Conservation (phyloP, 768 basidiomycete species). For the Gymnopilus dilepis region DNA sequence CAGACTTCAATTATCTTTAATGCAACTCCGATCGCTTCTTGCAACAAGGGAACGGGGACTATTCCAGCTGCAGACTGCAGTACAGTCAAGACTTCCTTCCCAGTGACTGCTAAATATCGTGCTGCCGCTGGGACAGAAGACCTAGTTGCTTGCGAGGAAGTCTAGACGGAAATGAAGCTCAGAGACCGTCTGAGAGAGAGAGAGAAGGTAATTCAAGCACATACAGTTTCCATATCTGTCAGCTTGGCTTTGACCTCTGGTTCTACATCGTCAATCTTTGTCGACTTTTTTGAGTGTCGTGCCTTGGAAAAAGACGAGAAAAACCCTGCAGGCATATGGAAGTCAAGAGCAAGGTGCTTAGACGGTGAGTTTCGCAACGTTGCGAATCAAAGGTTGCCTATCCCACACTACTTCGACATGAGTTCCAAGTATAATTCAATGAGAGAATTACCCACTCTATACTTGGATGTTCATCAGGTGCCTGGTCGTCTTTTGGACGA, state of each 20-base stretch:
- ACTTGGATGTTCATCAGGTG: too few species aligned
- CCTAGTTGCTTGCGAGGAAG: neutral
- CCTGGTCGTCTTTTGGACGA: too few species aligned
- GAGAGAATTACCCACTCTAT: too few species aligned
- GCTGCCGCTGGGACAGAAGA: slow-evolving; percentile 3
- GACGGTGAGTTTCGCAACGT: too few species aligned
- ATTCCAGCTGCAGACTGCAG: slow-evolving; percentile 14
- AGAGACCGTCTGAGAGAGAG: neutral
- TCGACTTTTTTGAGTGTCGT: neutral
- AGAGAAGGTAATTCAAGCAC: neutral
- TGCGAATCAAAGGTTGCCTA: too few species aligned
- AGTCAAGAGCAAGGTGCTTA: neutral
- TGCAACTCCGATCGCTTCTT: slow-evolving; percentile 17
- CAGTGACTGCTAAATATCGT: slow-evolving; percentile 7
- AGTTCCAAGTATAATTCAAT: too few species aligned
- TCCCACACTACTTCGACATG: too few species aligned
- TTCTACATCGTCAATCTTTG: neutral
- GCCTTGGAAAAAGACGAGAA: neutral
- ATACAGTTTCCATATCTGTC: neutral
- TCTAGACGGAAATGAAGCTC: too few species aligned
- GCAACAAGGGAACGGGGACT: slow-evolving; percentile 19
- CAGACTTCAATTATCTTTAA: slow-evolving; percentile 19
- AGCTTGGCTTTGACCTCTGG: neutral
- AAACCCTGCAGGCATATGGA: slow-evolving; percentile 2
- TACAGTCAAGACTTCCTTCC: slow-evolving; percentile 12